These are phyloP conservation scores for Claviceps maximensis DNA, from an alignment of 2,329 filamentous ascomycete species.

Conservation along the genomic window DNA sequence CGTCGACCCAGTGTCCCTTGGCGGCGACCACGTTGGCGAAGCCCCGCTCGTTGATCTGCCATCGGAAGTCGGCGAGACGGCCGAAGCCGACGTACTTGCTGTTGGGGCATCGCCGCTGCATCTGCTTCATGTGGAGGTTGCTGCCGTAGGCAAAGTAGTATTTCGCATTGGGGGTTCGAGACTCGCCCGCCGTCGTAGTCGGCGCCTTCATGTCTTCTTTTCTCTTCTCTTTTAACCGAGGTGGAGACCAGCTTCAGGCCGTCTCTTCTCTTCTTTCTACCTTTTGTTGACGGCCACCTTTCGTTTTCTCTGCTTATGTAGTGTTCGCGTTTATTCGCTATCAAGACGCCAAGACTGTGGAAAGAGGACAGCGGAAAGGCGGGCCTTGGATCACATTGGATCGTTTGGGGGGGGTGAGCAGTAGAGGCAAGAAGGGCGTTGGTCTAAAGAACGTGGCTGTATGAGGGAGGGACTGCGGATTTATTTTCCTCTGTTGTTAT, in stretches of 20 bases:
- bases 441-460: neutral
- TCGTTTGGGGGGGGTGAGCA: neutral
- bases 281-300: neutral
- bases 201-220: neutral
- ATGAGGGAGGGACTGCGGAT: neutral
- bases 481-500: too few species aligned
- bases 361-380: neutral
- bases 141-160: slow-evolving; percentile 35
- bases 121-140: slow-evolving; percentile 31
- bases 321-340: neutral
- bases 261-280: neutral
- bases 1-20: slow-evolving; percentile 24
- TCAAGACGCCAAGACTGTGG: neutral
- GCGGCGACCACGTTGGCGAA: slow-evolving; percentile 29
- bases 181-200: neutral
- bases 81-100: slow-evolving; percentile 26
- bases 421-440: neutral
- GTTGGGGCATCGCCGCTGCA: slow-evolving; percentile 29
- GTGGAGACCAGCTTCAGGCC: too few species aligned
- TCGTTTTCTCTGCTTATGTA: neutral
- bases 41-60: slow-evolving; percentile 34
- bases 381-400: neutral
- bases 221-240: neutral
- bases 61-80: slow-evolving; percentile 25
- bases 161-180: slow-evolving; percentile 9